Conservation (phyloP, 768 basidiomycete genomes). For the Xerocomus spinulosus region DNA sequence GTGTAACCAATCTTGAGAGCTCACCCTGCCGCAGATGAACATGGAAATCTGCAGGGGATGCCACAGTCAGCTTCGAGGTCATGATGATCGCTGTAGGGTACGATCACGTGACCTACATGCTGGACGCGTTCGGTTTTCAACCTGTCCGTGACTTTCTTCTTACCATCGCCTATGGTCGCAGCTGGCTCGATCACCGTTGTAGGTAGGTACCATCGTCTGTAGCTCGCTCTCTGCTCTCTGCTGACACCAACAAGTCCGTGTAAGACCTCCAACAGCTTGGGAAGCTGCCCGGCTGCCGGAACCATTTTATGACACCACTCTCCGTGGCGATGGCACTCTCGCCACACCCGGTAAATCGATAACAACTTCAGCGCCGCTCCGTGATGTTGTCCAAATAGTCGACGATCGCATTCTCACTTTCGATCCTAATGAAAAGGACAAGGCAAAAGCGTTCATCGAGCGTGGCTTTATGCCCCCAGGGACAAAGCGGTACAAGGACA, state of each 20-base stretch:
- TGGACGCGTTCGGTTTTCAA: conserved; percentile 31
- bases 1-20: conserved; percentile 77
- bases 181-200: conserved; percentile 87
- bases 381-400: conserved; percentile 80
- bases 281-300: conserved; percentile 84
- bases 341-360: conserved; percentile 57
- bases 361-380: conserved; percentile 52
- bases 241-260: conserved; percentile 60
- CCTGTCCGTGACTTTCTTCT: conserved; percentile 10
- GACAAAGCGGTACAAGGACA: conserved; percentile 93
- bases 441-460: conserved; percentile 72
- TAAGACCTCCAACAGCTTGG: conserved; percentile 80
- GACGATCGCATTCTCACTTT: conserved; percentile 96
- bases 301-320: conserved; percentile 59
- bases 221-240: neutral
- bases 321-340: conserved; percentile 84
- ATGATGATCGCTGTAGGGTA: conserved; percentile 23
- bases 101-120: conserved; percentile 27
- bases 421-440: conserved; percentile 90
- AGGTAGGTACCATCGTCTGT: conserved; percentile 40
- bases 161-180: conserved; percentile 54
- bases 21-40: conserved; percentile 92
- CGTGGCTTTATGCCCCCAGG: conserved; percentile 82
- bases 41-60: conserved; percentile 87
- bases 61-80: conserved; percentile 14